These are phyloP conservation scores for Mycena capillaripes DNA, from an alignment of 768 basidiomycete species.

Conservation along the genomic window DNA sequence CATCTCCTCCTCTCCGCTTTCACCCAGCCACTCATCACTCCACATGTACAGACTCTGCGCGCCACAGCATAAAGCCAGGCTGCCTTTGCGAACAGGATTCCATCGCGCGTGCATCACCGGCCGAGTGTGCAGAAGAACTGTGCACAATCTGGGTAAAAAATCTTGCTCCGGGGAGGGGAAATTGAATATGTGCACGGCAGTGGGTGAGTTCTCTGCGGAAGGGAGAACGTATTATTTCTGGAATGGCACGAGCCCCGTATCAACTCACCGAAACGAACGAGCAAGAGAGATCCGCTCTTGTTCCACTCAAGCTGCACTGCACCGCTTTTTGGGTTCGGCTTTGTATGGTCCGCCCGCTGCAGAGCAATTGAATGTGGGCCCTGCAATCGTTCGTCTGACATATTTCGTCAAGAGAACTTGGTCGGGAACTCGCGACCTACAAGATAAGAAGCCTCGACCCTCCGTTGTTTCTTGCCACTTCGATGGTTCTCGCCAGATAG, in stretches of 20 bases:
- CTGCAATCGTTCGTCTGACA: constrained; percentile 74
- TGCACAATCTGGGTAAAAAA: constrained; percentile 73
- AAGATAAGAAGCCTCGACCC: constrained; percentile 90
- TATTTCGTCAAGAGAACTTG: neutral
- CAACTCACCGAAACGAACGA: constrained; percentile 78
- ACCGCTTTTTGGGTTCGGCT: constrained; percentile 76
- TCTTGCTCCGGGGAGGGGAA: constrained; percentile 75
- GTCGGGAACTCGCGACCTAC: constrained; percentile 55
- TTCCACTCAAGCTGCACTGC: constrained; percentile 87
- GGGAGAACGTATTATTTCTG: neutral
- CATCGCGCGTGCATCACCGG: constrained; percentile 79
- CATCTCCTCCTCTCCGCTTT: constrained; percentile 75
- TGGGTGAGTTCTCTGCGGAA: constrained; percentile 75
- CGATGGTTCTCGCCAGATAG: constrained; percentile 87
- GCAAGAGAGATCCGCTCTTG: constrained; percentile 76
- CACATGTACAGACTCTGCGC: constrained; percentile 79
- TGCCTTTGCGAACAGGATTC: constrained; percentile 89
- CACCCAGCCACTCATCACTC: constrained; percentile 86
- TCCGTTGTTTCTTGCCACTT: constrained; percentile 89
- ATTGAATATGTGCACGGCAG: constrained; percentile 75
- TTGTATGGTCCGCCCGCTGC: constrained; percentile 68
- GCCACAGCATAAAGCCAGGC: constrained; percentile 76
- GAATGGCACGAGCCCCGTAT: neutral
- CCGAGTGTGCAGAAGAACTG: constrained; percentile 75
- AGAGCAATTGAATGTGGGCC: constrained; percentile 68